Conservation (phyloP, 345 rosid genomes). For the Sisymbrium altissimum region DNA sequence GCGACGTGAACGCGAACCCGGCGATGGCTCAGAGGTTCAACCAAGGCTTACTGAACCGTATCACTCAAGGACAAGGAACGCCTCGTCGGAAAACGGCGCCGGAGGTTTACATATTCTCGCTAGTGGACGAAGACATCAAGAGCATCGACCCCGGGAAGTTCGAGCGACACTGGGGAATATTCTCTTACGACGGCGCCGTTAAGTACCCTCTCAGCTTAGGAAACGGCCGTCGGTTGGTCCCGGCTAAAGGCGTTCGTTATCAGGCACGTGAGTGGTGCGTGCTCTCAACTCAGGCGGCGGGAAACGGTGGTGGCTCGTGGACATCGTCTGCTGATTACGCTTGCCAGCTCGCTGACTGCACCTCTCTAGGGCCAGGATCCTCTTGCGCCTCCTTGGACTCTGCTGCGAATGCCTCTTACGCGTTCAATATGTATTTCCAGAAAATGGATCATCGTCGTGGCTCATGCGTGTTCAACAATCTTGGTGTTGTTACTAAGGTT, state of each 20-base stretch:
- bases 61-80: slow-evolving; percentile 56
- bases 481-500: slow-evolving; percentile 35
- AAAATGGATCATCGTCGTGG: slow-evolving; percentile 58
- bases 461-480: slow-evolving; percentile 45
- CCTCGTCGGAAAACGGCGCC: slow-evolving; percentile 61
- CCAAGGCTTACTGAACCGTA: slow-evolving; percentile 68
- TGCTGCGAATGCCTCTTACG: slow-evolving; percentile 59
- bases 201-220: slow-evolving; percentile 52
- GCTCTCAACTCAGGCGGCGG: slow-evolving; percentile 43
- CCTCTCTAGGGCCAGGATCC: slow-evolving; percentile 57
- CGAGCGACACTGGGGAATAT: slow-evolving; percentile 82
- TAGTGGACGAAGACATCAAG: slow-evolving; percentile 81
- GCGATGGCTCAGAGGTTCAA: slow-evolving; percentile 66
- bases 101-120: slow-evolving; percentile 67
- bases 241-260: slow-evolving; percentile 68
- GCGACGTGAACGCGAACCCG: slow-evolving; percentile 54
- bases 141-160: slow-evolving; percentile 74
- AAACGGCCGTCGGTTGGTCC: slow-evolving; percentile 38
- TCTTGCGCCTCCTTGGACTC: slow-evolving; percentile 50
- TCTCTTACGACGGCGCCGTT: slow-evolving; percentile 63
- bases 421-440: slow-evolving; percentile 74
- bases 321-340: slow-evolving; percentile 36
- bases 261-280: slow-evolving; percentile 69
- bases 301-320: slow-evolving; percentile 4
- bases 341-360: slow-evolving; percentile 68